Percentiles rank a stretch among this genome's conserved stretches.
Conservation (phyloP, 1,284 basidiomycete species). For the Ustilago tritici region DNA sequence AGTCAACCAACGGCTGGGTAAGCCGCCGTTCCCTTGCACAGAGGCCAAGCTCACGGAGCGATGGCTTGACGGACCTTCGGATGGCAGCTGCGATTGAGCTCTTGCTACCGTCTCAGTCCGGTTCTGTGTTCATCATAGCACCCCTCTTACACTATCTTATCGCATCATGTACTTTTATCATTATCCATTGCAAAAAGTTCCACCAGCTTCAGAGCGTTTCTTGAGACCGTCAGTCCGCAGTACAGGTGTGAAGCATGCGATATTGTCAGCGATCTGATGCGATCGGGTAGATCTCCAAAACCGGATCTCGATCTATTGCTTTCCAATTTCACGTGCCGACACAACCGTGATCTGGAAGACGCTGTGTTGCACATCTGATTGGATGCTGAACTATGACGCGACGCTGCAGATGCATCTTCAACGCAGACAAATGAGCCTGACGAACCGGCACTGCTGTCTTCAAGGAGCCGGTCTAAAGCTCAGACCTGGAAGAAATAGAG, state of each 20-base stretch:
- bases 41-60: slow-evolving; percentile 55
- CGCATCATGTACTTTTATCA: slow-evolving; percentile 22
- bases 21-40: slow-evolving; percentile 57
- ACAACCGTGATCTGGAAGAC: not conserved
- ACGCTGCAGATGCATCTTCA: slow-evolving; percentile 8
- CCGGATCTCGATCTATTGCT: not conserved
- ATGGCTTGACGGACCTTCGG: slow-evolving; percentile 63
- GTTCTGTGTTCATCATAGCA: not conserved
- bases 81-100: slow-evolving; percentile 59
- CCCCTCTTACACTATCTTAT: slow-evolving; percentile 1
- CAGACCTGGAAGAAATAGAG: slow-evolving; percentile 11
- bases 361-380: slow-evolving; percentile 15
- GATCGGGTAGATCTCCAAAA: not conserved
- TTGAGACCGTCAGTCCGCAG: not conserved
- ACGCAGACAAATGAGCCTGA: not conserved
- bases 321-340: slow-evolving; percentile 28
- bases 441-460: not conserved
- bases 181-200: not conserved
- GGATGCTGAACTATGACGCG: slow-evolving; percentile 21
- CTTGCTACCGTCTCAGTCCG: not conserved
- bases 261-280: not conserved
- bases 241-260: not conserved
- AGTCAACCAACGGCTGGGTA: slow-evolving; percentile 65
- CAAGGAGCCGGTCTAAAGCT: not conserved
- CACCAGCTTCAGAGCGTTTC: not conserved